Base-by-base conservation (phyloP, 208 protist species). In the Trypanosoma rangeli region DNA sequence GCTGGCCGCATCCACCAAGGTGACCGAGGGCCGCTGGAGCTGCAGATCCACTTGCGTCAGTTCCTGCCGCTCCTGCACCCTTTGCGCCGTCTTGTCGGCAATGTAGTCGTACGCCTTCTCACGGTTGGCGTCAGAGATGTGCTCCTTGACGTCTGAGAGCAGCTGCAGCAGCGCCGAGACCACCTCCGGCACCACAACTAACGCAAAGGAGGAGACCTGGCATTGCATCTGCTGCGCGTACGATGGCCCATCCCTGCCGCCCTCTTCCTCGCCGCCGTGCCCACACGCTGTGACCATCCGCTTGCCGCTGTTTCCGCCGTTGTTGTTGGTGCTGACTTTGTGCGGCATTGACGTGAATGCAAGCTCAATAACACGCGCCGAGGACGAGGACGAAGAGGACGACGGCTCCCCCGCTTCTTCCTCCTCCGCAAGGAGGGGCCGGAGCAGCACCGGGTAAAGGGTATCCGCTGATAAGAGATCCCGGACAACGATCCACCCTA, bases 71-170 rank as follows among this genome's bases (percentile, higher is more conserved):
- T 71, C 59, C 8, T 65, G 55, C 15, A 77, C 31, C 0, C 37
- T 54, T 22, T 79, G 65, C 9, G 68, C 58, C 0, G 65, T 73
- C 55, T 73, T 76, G 52, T 82, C 70, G 5, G 73, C 62, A 0
- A 95, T 76, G 74, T 90, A 93, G 53, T 83, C 76, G 61, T 85
- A 87, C 10, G 85, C 90, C 66, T 88, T 89, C 62, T 79, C 69
- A 33, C 79, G 78, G 74, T 95, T 93, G 50, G 75, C 66, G 29
- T 85, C 82, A 5, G 83, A 86, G n/a, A 95, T 78, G 65, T 87
- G 61, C 26, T 74, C 65, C 70, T 81, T 64, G 49, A 87, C 74
- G 62, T 93, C 86, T 20, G 70, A 56, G 28, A 85, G 44, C 18
- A 77, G 48, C 12, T 68, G 64, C 29, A 82, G 15, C 22, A 92